A percentile compares a stretch with the other conserved stretches of the same genome.
phyloP scores from a whole-genome alignment of 768 basidiomycete genomes.

The Lenzites betulinus region DNA sequence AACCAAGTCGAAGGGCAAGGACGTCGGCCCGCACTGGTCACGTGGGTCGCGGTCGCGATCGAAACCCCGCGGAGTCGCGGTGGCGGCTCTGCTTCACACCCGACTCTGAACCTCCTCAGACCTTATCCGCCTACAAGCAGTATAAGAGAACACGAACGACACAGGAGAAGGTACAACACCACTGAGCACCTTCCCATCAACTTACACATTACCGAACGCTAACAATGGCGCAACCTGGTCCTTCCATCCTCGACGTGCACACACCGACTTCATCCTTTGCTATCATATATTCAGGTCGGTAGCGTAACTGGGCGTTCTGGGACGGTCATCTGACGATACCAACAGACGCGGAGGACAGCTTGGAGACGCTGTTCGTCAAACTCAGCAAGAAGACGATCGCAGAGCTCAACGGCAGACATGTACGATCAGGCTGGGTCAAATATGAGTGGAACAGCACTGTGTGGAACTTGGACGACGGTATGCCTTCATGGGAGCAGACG shows the following conservation, averaged over 20 bases:
- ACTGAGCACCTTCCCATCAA: constrained; percentile 1
- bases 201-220: constrained; percentile 31
- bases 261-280: constrained; percentile 77
- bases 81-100: neutral
- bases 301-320: neutral
- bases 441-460: constrained; percentile 78
- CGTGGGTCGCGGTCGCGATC: constrained; percentile 8
- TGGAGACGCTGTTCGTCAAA: constrained; percentile 66
- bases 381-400: constrained; percentile 65
- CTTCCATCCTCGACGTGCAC: constrained; percentile 68
- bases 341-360: constrained; percentile 68
- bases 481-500: neutral
- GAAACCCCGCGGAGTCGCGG: constrained; percentile 1
- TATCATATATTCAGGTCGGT: constrained; percentile 72
- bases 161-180: constrained; percentile 1
- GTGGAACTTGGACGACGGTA: constrained; percentile 92
- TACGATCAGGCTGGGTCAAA: constrained; percentile 82
- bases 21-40: neutral
- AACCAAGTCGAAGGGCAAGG: too few species aligned
- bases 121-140: neutral
- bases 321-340: constrained; percentile 4
- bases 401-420: constrained; percentile 58
- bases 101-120: neutral
- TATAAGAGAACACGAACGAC: neutral
- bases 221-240: constrained; percentile 29